Percentiles rank a stretch among this genome's conserved stretches.
Conservation (phyloP, 306 rosid species). For the Clitoria ternatea region DNA sequence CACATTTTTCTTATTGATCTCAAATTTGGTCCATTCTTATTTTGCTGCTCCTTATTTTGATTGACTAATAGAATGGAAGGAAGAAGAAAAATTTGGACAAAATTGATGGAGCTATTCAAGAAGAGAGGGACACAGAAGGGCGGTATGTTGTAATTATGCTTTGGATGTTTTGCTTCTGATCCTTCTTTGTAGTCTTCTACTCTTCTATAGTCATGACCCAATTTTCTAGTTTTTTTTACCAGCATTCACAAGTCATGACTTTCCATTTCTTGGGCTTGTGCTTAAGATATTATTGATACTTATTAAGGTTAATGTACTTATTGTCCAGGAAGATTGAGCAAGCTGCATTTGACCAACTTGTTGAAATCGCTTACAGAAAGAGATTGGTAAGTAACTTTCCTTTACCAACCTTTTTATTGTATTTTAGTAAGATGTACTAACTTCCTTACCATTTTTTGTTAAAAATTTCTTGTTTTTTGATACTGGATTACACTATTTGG, state of each 20-base stretch:
- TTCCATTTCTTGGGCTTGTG: constrained; percentile 2
- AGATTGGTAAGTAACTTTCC: constrained; percentile 57
- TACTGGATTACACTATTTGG: constrained; percentile 1
- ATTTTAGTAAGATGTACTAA: constrained; percentile 7
- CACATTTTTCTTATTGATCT: constrained; percentile 16
- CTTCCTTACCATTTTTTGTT: neutral
- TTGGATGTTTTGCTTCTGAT: constrained; percentile 19
- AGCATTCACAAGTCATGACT: neutral
- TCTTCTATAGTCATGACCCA: constrained; percentile 4
- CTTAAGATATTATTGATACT: constrained; percentile 17
- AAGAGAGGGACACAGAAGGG: constrained; percentile 55
- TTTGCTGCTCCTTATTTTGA: constrained; percentile 24
- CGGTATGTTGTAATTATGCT: constrained; percentile 41
- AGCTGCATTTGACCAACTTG: constrained; percentile 79
- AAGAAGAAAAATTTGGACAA: constrained; percentile 60
- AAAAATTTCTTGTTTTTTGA: constrained; percentile 1
- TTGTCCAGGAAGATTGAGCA: constrained; percentile 68
- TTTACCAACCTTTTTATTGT: constrained; percentile 5
- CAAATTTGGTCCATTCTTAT: constrained; percentile 15
- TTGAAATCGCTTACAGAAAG: constrained; percentile 75
- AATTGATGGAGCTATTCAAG: constrained; percentile 55
- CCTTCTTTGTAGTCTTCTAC: constrained; percentile 1
- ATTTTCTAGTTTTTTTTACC: neutral
- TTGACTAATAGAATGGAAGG: constrained; percentile 49
- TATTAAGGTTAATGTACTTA: constrained; percentile 22